These are phyloP conservation scores for Rhodamnia rubescens DNA, from an alignment of 345 rosid species.

Conservation along the genomic window DNA sequence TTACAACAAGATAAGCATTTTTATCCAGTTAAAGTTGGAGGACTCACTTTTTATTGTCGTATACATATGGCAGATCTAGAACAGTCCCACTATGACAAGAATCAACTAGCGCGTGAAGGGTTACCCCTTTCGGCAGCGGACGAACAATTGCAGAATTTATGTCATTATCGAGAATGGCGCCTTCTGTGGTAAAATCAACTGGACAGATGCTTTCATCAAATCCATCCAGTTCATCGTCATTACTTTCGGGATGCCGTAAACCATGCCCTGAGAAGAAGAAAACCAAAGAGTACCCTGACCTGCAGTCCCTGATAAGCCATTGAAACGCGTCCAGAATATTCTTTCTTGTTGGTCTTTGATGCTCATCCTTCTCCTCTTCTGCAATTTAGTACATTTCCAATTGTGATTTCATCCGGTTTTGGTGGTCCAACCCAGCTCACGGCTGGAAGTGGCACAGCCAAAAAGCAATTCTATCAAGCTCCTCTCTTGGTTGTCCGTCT, in stretches of 20 bases:
- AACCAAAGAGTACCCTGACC: conserved; percentile 30
- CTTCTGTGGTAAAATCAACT: conserved; percentile 28
- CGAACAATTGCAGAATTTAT: conserved; percentile 33
- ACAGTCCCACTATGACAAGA: conserved; percentile 68
- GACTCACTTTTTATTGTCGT: conserved; percentile 19
- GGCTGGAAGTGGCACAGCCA: background rate
- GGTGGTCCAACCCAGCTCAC: background rate
- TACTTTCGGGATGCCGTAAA: conserved; percentile 23
- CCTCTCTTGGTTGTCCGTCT: background rate
- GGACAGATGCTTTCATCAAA: conserved; percentile 53
- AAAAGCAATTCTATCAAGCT: background rate
- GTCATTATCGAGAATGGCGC: conserved; percentile 38
- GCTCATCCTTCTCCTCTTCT: conserved; percentile 22
- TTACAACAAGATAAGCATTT: background rate
- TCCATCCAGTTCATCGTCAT: conserved; percentile 43
- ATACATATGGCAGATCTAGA: conserved; percentile 35
- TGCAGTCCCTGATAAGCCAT: conserved; percentile 42
- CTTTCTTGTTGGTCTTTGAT: conserved; percentile 25
- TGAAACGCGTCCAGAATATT: conserved; percentile 28
- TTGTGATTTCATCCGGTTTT: background rate
- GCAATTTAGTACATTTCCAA: background rate
- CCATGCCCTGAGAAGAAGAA: conserved; percentile 68
- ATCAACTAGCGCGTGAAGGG: conserved; percentile 53
- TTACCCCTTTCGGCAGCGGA: conserved; percentile 34
- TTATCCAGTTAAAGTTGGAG: background rate